Evolutionary conservation across 2,329 filamentous ascomycete genomes (phyloP), one percentile per base, ranked within the genome.

Genomic region (Pseudocercospora cruenta): DNA sequence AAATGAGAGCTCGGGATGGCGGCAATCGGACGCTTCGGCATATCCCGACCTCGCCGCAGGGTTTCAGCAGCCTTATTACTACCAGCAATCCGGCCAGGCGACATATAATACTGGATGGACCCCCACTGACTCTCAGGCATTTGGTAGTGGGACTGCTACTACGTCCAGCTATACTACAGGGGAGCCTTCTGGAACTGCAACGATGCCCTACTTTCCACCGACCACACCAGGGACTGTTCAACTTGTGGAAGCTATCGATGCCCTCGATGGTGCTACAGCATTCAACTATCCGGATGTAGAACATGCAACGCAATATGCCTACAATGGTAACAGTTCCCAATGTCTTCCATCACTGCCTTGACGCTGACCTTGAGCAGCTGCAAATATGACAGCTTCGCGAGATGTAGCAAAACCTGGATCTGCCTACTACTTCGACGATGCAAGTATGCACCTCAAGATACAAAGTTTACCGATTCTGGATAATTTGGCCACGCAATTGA

Each of bases 391-490:
- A 49, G 24, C 28, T 12, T 60, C 62, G 19, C 62, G 64, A 22
- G 68, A 65, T n/a, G 57, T 62, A 4, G 66, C 65, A 14, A 70
- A 66, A 12, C 58, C 61, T 3, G 69, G 62, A 2, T 71, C 72
- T 6, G 66, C 71, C 5, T 71, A 75, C 62, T 75, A 75, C 51
- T 74, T 72, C 58, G 80, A 83, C 51, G 79, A 79, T 68, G 79
- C 78, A 5, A 82, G 76, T 65, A 78, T 79, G 74, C 80, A 80
- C 62, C 73, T 88, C 68, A 86, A 86, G 72, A 82, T 87, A 21
- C 84, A 88, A 69, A 88, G 86, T 74, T 75, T 90, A 33, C 83
- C 87, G 9, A 86, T 88, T 33, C 77, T 90, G 22, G 87, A 89
- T 67, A 88, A 87, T 68, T 73, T 89, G 73, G 86, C 87, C 3